A percentile compares a stretch with the other conserved stretches of the same genome.
phyloP scores from a whole-genome alignment of 2,329 filamentous ascomycete genomes.

The Verticillium albo-atrum region DNA sequence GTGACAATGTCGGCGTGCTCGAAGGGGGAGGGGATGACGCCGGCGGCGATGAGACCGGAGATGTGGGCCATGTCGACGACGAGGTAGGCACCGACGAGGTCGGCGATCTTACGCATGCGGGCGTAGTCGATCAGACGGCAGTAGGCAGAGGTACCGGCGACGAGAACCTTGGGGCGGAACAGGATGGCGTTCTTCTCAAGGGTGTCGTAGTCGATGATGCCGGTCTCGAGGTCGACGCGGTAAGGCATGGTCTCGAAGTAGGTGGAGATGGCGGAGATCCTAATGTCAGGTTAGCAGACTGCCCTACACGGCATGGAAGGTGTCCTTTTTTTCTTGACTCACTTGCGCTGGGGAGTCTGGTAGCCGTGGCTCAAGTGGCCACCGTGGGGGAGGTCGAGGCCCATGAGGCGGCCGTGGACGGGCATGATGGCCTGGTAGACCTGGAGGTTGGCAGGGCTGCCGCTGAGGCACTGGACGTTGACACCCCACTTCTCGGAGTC shows the following conservation, averaged over 20 bases:
- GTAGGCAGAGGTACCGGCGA: conserved; percentile 96
- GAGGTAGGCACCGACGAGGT: conserved; percentile 89
- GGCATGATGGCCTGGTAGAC: conserved; percentile 98
- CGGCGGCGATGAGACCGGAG: conserved; percentile 88
- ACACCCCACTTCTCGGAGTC: conserved; percentile 92
- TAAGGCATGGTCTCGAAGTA: conserved; percentile 99
- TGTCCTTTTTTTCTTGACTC: conserved; percentile 32
- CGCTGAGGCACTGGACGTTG: conserved; percentile 92
- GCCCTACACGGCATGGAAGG: neutral
- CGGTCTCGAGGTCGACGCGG: conserved; percentile 81
- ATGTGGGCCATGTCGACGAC: conserved; percentile 99
- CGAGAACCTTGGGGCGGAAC: conserved; percentile 93
- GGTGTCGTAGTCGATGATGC: conserved; percentile 94
- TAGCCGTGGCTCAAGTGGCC: conserved; percentile 96
- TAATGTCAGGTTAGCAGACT: conserved; percentile 18
- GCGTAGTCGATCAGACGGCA: conserved; percentile 96
- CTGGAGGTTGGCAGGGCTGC: conserved; percentile 94
- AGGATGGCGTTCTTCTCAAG: conserved; percentile 86
- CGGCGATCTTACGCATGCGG: conserved; percentile 93
- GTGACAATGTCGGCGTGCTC: conserved; percentile 92
- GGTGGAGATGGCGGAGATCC: conserved; percentile 93
- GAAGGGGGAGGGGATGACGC: conserved; percentile 92
- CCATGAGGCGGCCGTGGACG: conserved; percentile 94
- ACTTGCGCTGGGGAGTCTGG: conserved; percentile 92
- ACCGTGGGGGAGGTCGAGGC: conserved; percentile 88